Evolutionary conservation across 768 basidiomycete genomes (phyloP).

Genomic region (Serpula lacrymans): DNA sequence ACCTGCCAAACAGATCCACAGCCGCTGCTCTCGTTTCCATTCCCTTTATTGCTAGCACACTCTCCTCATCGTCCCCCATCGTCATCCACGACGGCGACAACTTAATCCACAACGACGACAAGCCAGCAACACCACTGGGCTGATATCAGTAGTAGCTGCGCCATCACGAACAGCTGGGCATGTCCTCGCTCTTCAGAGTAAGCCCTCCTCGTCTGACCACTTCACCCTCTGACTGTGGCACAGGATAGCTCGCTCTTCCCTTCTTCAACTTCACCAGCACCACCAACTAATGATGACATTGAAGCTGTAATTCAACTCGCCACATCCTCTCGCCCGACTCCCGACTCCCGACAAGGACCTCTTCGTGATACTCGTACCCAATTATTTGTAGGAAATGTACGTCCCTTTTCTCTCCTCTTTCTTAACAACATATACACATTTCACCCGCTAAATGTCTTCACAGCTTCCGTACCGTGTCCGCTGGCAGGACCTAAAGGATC

Average conservation of each 20-base stretch:
- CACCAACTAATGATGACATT: slow-evolving; percentile 78
- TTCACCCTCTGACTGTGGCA: background rate
- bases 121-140: background rate
- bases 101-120: background rate
- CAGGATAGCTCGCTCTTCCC: background rate
- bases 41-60: slow-evolving; percentile 2
- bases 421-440: slow-evolving; percentile 3
- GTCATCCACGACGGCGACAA: background rate
- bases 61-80: background rate
- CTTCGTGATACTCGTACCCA: slow-evolving; percentile 88
- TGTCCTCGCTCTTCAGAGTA: slow-evolving; percentile 10
- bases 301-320: slow-evolving; percentile 91
- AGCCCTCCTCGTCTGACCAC: background rate
- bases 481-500: slow-evolving; percentile 99
- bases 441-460: background rate
- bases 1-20: slow-evolving; percentile 8
- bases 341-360: slow-evolving; percentile 44
- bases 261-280: slow-evolving; percentile 9
- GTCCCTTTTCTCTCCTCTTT: slow-evolving; percentile 24
- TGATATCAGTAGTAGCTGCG: background rate
- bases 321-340: slow-evolving; percentile 61
- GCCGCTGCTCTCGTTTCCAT: background rate
- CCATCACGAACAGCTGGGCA: slow-evolving; percentile 8
- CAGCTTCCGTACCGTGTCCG: slow-evolving; percentile 95
- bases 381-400: slow-evolving; percentile 93